Evolutionary conservation across 345 rosid genomes (phyloP).

Genomic region (Schrenkiella parvula): DNA sequence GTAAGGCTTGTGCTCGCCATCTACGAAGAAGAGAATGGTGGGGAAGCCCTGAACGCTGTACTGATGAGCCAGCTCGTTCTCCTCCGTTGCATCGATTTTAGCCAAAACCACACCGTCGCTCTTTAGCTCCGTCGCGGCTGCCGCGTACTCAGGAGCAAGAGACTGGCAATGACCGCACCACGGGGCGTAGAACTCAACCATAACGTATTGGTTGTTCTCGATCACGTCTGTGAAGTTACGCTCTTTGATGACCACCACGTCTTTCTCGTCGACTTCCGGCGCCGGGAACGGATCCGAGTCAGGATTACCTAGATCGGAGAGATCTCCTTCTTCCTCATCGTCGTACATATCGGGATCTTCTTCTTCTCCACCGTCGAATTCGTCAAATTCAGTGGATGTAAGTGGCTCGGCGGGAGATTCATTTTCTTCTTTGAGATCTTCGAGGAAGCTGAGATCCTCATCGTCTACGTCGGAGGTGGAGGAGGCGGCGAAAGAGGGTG

Average conservation of each 20-base stretch:
- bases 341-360: conserved; percentile 38
- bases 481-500: conserved; percentile 39
- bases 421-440: conserved; percentile 33
- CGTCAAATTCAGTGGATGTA: conserved; percentile 1
- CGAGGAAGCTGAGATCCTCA: conserved; percentile 86
- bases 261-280: conserved; percentile 78
- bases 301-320: conserved; percentile 56
- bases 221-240: conserved; percentile 70
- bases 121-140: conserved; percentile 92
- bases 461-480: conserved; percentile 38
- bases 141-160: conserved; percentile 95
- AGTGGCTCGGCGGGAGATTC: conserved; percentile 6
- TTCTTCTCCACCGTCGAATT: conserved; percentile 24
- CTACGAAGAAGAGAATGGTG: conserved; percentile 70
- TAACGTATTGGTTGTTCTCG: conserved; percentile 61
- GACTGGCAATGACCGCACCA: conserved; percentile 99
- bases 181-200: conserved; percentile 98
- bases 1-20: conserved; percentile 81
- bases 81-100: conserved; percentile 94
- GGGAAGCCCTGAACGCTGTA: conserved; percentile 92
- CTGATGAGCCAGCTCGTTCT: conserved; percentile 75
- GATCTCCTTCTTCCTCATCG: conserved; percentile 49
- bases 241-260: conserved; percentile 78
- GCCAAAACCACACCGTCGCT: conserved; percentile 67
- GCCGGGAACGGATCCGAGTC: conserved; percentile 53